Evolutionary conservation across 768 basidiomycete species (phyloP).

Genomic region (Trametes villosa): DNA sequence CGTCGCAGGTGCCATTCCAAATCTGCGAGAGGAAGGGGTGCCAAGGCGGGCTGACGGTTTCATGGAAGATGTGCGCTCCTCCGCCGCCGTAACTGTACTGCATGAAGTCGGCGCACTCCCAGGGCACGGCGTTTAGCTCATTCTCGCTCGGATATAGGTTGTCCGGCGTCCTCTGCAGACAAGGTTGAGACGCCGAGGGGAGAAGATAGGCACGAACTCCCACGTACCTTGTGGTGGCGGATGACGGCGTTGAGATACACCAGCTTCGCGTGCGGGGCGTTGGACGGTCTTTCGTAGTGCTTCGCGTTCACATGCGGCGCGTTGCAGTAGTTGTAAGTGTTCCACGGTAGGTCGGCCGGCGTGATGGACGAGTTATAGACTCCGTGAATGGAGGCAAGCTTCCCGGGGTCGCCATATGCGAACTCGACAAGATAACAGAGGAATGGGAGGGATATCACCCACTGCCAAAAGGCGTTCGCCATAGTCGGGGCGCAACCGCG

Average conservation of each 20-base stretch:
- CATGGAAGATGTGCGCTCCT: slow-evolving; percentile 42
- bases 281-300: slow-evolving; percentile 41
- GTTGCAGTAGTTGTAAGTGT: slow-evolving; percentile 60
- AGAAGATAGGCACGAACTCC: neutral
- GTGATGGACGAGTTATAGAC: slow-evolving; percentile 51
- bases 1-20: slow-evolving; percentile 54
- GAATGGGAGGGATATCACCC: slow-evolving; percentile 2
- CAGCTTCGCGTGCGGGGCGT: slow-evolving; percentile 36
- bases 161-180: slow-evolving; percentile 50
- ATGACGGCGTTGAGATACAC: slow-evolving; percentile 48
- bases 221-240: slow-evolving; percentile 51
- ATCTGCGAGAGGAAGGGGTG: slow-evolving; percentile 50
- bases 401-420: neutral
- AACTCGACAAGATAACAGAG: neutral
- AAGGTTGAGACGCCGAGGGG: neutral
- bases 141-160: slow-evolving; percentile 51
- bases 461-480: slow-evolving; percentile 5
- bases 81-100: slow-evolving; percentile 46
- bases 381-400: slow-evolving; percentile 33
- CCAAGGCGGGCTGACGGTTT: slow-evolving; percentile 41
- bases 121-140: slow-evolving; percentile 42
- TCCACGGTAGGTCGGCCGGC: slow-evolving; percentile 46
- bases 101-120: slow-evolving; percentile 46
- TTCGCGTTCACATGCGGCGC: slow-evolving; percentile 52
- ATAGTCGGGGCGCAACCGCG: slow-evolving; percentile 26